Base-by-base conservation (phyloP, 23 red algal species). In the Chondrus crispus region DNA sequence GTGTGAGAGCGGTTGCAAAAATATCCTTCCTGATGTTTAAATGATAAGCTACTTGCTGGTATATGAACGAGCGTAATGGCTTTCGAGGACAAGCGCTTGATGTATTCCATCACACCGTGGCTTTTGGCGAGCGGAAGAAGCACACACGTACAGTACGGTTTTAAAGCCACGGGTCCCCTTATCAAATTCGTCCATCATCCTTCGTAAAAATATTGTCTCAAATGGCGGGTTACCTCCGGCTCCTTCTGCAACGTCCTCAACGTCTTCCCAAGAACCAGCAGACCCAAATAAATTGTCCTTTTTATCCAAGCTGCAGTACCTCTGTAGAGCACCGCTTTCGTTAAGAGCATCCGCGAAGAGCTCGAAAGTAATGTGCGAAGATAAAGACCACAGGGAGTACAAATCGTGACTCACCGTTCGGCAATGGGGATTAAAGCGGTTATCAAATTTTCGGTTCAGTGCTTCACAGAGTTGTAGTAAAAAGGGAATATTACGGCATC, bases 301-400 rank as follows among this genome's bases (percentile, higher is more conserved):
- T 11, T 29, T n/a, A 47, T 71, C 48, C 8, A 5, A 50, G 48
- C 82, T 71, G 30, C 58, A 70, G 40, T 32, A 87, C 13, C 14
- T 12, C 10, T 44, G 2, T 11, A 4, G 41, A 2, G 46, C 82
- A 35, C 60, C 82, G 37, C 57, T 87, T 52, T 87, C 57, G 47
- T 68, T 70, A 3, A 87, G 8, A 13, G 35, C 37, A 52, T 87
- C 82, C 35, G 82, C 82, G 5, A 87, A 87, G 3, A 87, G 60
- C 40, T 87, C 58, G 2, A 33, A 3, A 7, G 36, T 4, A 14
- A 70, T 42, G 47, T 87, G 11, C 5, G 82, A 87, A 18, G 38
- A 70, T 30, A 71, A 62, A 7, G 60, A 19, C 82, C 82, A 87
- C 22, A 87, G 37, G 6, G 5, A 46, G 54, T 87, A 87, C 3